Evolutionary conservation across 306 rosid genomes (phyloP), one percentile per base, ranked within the genome.

Genomic region (Vachellia collinsii): DNA sequence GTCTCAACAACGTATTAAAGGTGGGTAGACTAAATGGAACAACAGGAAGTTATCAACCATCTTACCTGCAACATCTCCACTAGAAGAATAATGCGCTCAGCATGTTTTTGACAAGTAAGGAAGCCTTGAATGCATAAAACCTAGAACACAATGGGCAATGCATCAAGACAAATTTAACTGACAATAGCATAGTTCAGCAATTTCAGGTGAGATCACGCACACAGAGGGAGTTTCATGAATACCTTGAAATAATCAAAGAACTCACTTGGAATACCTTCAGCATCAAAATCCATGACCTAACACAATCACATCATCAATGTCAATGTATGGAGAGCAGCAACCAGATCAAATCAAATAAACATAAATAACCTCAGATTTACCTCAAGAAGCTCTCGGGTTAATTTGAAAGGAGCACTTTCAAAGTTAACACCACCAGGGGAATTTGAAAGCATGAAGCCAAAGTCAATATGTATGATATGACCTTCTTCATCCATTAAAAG

Each of bases 31-130:
- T 36, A 74, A 53, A 59, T 43, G 61, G 58, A 36, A 81, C 76
- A 62, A 23, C 41, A 62, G 67, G 66, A 62, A 84, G 82, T 67
- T 44, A 43, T 72, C 66, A 53, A 59, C 84, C 77, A 58, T 22
- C 48, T n/a, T 91, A 96, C 99, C 99, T 96, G 97, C 89, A 96
- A 91, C 99, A 96, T 96, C 87, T 96, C 99, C 73, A 96, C 98
- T 61, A 96, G 99, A 85, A 96, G 98, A 88, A 96, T 93, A 81
- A 93, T 85, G 65, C 99, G 97, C 74, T 96, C 99, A 16, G 99
- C 99, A 86, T 96, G 99, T 87, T 96, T 96, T 79, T 97, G 99
- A 82, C 99, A 96, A 74, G 99, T 96, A 84, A 96, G 99, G 90
- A 96, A 96, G 68, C 99, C 99, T 92, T 96, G 99, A 84, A 96